Evolutionary conservation across 768 basidiomycete species (phyloP), one percentile per base, ranked within the genome.

Genomic region (Basidioascus undulatus): DNA sequence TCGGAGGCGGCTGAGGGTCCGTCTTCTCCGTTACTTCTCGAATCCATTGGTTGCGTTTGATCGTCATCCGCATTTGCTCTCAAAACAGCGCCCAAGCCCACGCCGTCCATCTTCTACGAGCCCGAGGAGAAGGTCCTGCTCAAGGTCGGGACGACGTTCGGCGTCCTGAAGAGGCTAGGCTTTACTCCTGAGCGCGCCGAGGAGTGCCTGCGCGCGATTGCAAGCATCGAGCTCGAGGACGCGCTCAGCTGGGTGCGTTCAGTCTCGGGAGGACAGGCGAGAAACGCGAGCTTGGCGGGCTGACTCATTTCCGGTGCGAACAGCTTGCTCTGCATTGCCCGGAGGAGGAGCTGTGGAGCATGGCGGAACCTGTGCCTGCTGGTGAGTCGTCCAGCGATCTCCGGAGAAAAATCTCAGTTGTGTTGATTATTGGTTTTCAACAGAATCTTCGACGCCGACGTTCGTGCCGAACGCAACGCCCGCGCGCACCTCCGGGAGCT

Each of bases 161-260:
- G 83, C 33, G 68, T 77, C 21, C 61, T 94, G 20, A 64, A 76
- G 46, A 67, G 78, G 36, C 62, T 86, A 19, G 81, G 80, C 4
- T 83, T 83, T 54, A 57, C 66, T 2, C 72, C 79, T 50, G 65
- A 64, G 10, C 62, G 69, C 39, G 74, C 83, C 6, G 64, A 69
- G 37, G 66, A 76, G 49, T 92, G 83, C 54, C 57, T 96, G 34
- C 58, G 61, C 38, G 57, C 65, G 6, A 70, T 82, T 21, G 57
- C 62, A 21, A 68, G 74, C 11, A 59, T 76, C 25, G 79, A 80
- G 20, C 60, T 83, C n/a, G 87, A 94, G 13, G 77, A 83, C 39
- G 83, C 80, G 9, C 67, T 78, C 40, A 76, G 86, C 53, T 94
- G 89, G 89, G 83, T 89, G 48, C 42, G 70, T 56, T 16, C 26